Evolutionary conservation across 805 yeast genomes (phyloP).

Genomic region (Hyphopichia homilentoma): DNA sequence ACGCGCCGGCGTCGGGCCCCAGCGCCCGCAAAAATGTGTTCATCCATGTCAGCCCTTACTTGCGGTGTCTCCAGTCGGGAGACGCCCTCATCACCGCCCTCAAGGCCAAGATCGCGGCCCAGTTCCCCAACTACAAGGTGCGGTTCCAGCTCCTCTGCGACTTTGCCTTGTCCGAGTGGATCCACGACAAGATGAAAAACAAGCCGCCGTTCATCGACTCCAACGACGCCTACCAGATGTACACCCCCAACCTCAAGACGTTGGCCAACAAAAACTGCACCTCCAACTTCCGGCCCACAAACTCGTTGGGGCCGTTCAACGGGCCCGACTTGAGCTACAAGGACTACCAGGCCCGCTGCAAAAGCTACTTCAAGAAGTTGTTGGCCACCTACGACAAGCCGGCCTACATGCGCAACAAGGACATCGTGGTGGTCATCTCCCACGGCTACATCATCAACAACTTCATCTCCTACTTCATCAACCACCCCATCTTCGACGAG

Average conservation of each 20-base stretch:
- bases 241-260: slow-evolving; percentile 38
- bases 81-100: slow-evolving; percentile 32
- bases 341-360: slow-evolving; percentile 37
- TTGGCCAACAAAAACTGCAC: slow-evolving; percentile 29
- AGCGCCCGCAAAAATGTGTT: slow-evolving; percentile 26
- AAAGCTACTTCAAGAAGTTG: slow-evolving; percentile 36
- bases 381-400: slow-evolving; percentile 42
- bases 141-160: slow-evolving; percentile 39
- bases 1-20: slow-evolving; percentile 7
- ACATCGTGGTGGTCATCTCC: slow-evolving; percentile 34
- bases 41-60: slow-evolving; percentile 41
- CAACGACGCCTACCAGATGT: slow-evolving; percentile 44
- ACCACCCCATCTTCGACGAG: slow-evolving; percentile 43
- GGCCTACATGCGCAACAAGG: slow-evolving; percentile 23
- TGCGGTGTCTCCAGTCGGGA: slow-evolving; percentile 43
- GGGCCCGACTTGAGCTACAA: slow-evolving; percentile 38
- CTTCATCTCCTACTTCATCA: slow-evolving; percentile 36
- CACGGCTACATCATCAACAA: slow-evolving; percentile 42
- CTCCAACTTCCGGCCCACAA: slow-evolving; percentile 41
- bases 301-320: slow-evolving; percentile 39
- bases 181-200: slow-evolving; percentile 40
- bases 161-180: slow-evolving; percentile 44
- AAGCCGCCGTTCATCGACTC: slow-evolving; percentile 42
- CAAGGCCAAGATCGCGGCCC: slow-evolving; percentile 15
- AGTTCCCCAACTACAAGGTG: slow-evolving; percentile 26